phyloP scores from a whole-genome alignment of 805 yeast genomes.

The Saturnispora ahearnii region DNA sequence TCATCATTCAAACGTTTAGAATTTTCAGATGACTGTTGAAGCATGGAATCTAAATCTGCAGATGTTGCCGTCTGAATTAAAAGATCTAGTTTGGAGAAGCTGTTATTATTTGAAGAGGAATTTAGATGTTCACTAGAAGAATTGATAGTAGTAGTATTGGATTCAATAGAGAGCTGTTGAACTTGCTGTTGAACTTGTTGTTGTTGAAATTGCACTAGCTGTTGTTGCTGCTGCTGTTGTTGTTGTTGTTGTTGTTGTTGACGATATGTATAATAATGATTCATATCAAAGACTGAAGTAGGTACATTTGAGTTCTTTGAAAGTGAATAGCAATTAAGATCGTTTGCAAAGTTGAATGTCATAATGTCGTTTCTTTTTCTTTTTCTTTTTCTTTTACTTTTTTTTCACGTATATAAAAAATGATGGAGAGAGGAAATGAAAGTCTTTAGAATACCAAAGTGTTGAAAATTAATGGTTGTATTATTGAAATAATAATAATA shows the following conservation, averaged over 20 bases:
- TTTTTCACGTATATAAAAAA: no score
- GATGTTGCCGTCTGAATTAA: slow-evolving; percentile 26
- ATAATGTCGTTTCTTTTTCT: slow-evolving; percentile 5
- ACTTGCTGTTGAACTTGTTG: slow-evolving; percentile 7
- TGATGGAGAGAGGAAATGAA: background rate
- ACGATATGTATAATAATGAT: slow-evolving; percentile 17
- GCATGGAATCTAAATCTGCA: slow-evolving; percentile 8
- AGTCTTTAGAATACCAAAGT: no score
- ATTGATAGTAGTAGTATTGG: no score
- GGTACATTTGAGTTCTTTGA: slow-evolving; percentile 24
- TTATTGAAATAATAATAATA: no score
- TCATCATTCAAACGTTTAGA: background rate
- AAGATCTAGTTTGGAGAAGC: slow-evolving; percentile 22
- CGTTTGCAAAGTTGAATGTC: slow-evolving; percentile 19
- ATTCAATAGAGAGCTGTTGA: no score
- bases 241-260: slow-evolving; percentile 11
- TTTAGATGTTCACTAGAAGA: background rate
- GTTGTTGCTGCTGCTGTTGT: background rate
- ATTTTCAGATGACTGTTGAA: background rate
- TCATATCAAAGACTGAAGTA: slow-evolving; percentile 11
- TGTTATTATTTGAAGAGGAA: background rate
- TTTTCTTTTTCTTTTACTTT: background rate
- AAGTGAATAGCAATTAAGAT: slow-evolving; percentile 25
- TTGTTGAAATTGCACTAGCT: slow-evolving; percentile 1
- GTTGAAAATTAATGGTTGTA: no score